Percentiles rank a stretch among this genome's conserved stretches.
phyloP scores from a whole-genome alignment of 331 rosid species.

The Spiraea crenata region DNA sequence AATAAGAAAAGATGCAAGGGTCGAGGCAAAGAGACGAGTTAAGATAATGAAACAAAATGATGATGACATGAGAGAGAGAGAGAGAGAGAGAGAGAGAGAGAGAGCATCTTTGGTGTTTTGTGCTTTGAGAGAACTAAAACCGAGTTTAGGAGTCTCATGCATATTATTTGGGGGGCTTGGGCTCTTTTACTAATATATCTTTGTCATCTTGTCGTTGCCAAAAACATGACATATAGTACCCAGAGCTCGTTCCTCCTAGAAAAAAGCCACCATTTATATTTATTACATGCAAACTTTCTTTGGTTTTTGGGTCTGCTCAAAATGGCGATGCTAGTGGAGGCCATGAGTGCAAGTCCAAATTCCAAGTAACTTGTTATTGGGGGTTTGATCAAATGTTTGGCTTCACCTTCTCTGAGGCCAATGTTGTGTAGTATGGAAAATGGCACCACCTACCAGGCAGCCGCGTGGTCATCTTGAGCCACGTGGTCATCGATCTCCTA shows the following conservation, averaged over 20 bases:
- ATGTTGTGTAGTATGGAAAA: not conserved
- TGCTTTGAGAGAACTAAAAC: not conserved
- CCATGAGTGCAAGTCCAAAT: constrained; percentile 44
- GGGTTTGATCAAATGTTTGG: constrained; percentile 26
- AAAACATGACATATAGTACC: constrained; percentile 45
- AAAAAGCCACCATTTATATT: constrained; percentile 11
- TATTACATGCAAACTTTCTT: not conserved
- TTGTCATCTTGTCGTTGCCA: constrained; percentile 39
- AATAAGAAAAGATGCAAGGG: not conserved
- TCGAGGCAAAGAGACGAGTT: not conserved
- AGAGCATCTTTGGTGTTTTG: constrained; percentile 24
- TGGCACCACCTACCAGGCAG: not conserved
- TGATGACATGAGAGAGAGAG: constrained; percentile 11
- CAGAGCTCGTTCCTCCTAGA: constrained; percentile 27
- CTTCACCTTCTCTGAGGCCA: not conserved
- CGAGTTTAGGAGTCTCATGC: constrained; percentile 19
- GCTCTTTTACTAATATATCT: not conserved
- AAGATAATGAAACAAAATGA: constrained; percentile 11
- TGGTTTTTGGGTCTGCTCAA: constrained; percentile 33
- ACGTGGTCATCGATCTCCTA: not conserved
- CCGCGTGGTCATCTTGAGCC: not conserved
- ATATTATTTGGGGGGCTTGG: not conserved
- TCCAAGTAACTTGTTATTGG: constrained; percentile 32
- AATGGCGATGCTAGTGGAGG: constrained; percentile 40
- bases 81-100: too few species aligned